Conservation (phyloP, 192 early-diverging fungal genomes). For the Backusella parvicylindrica region DNA sequence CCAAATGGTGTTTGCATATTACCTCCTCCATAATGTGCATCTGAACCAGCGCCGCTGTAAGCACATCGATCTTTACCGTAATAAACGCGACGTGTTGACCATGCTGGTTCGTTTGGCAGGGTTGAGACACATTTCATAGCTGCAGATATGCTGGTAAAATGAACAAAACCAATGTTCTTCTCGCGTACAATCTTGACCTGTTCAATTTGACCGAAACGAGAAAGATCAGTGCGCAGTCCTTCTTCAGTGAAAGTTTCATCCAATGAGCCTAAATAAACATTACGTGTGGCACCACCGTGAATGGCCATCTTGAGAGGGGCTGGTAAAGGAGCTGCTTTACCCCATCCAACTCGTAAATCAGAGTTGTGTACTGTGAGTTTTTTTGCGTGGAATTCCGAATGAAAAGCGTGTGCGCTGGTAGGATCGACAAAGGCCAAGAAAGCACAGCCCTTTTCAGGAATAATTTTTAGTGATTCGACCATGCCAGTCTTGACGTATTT, state of each 20-base stretch:
- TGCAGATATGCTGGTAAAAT: constrained; percentile 61
- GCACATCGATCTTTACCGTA: constrained; percentile 87
- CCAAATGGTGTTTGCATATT: constrained; percentile 19
- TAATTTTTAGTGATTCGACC: constrained; percentile 64
- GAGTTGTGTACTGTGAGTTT: constrained; percentile 50
- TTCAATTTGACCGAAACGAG: constrained; percentile 68
- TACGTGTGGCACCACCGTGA: constrained; percentile 66
- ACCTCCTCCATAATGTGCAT: background rate
- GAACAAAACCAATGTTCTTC: constrained; percentile 80
- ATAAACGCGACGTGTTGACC: constrained; percentile 55
- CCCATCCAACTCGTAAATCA: constrained; percentile 78
- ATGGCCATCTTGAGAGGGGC: constrained; percentile 52
- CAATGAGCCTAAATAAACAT: constrained; percentile 74
- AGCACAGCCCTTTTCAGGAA: constrained; percentile 74
- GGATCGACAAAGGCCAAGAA: constrained; percentile 80
- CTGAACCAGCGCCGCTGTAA: constrained; percentile 8
- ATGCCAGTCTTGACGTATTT: constrained; percentile 65
- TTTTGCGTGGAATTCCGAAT: constrained; percentile 41
- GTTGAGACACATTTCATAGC: constrained; percentile 72
- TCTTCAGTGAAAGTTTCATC: constrained; percentile 58
- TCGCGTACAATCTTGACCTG: constrained; percentile 66
- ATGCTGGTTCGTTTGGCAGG: constrained; percentile 55
- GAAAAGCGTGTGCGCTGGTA: constrained; percentile 55
- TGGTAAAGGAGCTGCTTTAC: constrained; percentile 52
- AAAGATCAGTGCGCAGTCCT: constrained; percentile 49